These are phyloP conservation scores for Nemania serpens DNA, from an alignment of 2,329 filamentous ascomycete species.

Conservation along the genomic window DNA sequence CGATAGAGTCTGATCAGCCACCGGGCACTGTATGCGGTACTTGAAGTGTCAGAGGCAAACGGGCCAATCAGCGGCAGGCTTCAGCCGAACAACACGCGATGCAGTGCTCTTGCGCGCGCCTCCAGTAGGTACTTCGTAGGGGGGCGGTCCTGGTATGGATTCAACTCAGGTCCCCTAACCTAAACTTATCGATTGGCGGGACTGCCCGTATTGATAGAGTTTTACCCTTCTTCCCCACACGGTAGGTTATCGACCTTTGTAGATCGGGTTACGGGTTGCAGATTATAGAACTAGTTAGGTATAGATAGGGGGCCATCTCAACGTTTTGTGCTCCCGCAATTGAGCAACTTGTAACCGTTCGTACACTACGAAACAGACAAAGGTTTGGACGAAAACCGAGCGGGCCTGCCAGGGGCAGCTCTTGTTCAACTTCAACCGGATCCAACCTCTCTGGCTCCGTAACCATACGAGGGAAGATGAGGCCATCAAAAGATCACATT, in stretches of 20 bases:
- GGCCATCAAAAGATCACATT: slow-evolving; percentile 7
- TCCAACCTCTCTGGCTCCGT: not conserved
- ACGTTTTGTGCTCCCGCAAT: slow-evolving; percentile 22
- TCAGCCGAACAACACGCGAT: slow-evolving; percentile 4
- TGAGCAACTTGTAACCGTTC: not conserved
- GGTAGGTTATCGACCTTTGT: not conserved
- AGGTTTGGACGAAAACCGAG: slow-evolving; percentile 9
- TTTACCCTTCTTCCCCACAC: not conserved
- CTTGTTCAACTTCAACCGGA: slow-evolving; percentile 3
- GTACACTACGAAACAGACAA: slow-evolving; percentile 13
- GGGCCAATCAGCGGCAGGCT: slow-evolving; percentile 15
- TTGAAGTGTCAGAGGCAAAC: slow-evolving; percentile 2
- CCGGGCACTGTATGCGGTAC: slow-evolving; percentile 26
- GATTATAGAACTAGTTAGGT: not conserved
- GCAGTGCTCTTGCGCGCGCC: slow-evolving; percentile 13
- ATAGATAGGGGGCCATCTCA: slow-evolving; percentile 21
- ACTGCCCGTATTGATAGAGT: not conserved
- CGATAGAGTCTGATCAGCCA: slow-evolving; percentile 4
- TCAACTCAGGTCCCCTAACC: not conserved
- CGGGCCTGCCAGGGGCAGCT: slow-evolving; percentile 16
- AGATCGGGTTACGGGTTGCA: not conserved
- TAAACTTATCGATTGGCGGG: not conserved
- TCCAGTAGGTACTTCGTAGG: too few relatives aligned
- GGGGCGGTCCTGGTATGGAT: too few relatives aligned
- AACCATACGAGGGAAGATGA: slow-evolving; percentile 7